These are phyloP conservation scores for Sporothrix phasma DNA, from an alignment of 2,329 filamentous ascomycete genomes.

Conservation along the genomic window DNA sequence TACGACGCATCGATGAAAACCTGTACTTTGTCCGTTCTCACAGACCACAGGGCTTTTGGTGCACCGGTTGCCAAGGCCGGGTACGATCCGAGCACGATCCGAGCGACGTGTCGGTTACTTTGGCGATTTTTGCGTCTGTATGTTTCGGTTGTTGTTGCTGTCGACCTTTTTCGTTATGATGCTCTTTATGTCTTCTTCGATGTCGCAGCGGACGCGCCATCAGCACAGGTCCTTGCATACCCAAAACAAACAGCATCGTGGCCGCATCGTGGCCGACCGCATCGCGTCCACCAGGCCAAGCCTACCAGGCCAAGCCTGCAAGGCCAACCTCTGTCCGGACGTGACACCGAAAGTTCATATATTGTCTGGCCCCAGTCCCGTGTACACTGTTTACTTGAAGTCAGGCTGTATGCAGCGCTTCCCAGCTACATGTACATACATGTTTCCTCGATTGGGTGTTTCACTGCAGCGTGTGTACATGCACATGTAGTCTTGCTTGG, in stretches of 20 bases:
- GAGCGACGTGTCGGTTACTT: not conserved
- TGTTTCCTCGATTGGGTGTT: not conserved
- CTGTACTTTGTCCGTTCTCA: too few relatives aligned
- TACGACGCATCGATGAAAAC: too few relatives aligned
- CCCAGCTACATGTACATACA: too few relatives aligned
- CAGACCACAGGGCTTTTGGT: not conserved
- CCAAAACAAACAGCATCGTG: not conserved
- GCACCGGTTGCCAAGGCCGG: not conserved
- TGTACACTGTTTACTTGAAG: not conserved
- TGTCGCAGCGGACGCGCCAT: not conserved
- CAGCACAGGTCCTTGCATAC: not conserved
- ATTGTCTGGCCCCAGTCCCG: not conserved
- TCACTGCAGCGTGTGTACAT: not conserved
- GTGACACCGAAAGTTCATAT: slow-evolving; percentile 3
- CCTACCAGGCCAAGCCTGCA: not conserved
- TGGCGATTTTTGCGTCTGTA: not conserved
- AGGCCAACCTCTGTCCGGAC: not conserved
- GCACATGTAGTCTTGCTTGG: not conserved
- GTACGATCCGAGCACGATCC: not conserved
- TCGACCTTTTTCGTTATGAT: not conserved
- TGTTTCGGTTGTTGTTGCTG: too few relatives aligned
- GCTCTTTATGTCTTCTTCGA: not conserved
- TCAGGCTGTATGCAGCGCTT: not conserved
- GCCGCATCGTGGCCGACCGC: not conserved
- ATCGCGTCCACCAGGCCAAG: not conserved